phyloP scores from a whole-genome alignment of 202 grass and related monocot species.

The Carex arenaria region DNA sequence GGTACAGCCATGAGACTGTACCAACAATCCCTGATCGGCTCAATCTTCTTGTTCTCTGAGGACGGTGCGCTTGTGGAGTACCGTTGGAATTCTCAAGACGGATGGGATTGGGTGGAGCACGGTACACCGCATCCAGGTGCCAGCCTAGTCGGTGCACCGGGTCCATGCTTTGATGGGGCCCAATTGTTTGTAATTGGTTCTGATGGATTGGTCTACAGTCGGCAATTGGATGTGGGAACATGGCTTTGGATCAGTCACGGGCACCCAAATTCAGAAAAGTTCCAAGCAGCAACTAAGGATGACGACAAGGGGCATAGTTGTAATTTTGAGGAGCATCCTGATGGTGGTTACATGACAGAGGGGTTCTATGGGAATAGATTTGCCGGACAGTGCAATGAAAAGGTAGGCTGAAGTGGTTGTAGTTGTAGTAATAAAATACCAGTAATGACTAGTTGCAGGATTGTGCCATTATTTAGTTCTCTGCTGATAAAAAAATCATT shows the following conservation, averaged over 20 bases:
- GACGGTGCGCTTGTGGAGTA: conserved; percentile 82
- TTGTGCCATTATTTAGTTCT: background rate
- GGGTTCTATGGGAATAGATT: conserved; percentile 30
- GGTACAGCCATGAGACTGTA: conserved; percentile 76
- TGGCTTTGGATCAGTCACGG: conserved; percentile 82
- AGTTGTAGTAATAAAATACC: background rate
- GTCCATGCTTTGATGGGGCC: conserved; percentile 63
- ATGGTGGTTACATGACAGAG: background rate
- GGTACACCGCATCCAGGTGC: conserved; percentile 63
- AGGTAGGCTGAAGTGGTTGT: conserved; percentile 34
- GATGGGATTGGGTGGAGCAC: conserved; percentile 97
- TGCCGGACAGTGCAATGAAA: conserved; percentile 59
- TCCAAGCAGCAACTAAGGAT: background rate
- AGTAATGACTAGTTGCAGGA: background rate
- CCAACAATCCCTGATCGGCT: conserved; percentile 44
- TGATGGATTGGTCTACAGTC: conserved; percentile 68
- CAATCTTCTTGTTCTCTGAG: conserved; percentile 87
- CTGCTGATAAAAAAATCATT: background rate
- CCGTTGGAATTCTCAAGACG: conserved; percentile 54
- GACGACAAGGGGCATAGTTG: background rate
- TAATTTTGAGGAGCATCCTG: conserved; percentile 14
- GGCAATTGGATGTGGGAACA: conserved; percentile 41
- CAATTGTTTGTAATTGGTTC: conserved; percentile 81
- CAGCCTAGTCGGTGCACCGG: conserved; percentile 52
- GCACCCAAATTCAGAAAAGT: conserved; percentile 33